These are phyloP conservation scores for Kingdonia uniflora DNA, from an alignment of 164 flowering plant species.

Conservation along the genomic window DNA sequence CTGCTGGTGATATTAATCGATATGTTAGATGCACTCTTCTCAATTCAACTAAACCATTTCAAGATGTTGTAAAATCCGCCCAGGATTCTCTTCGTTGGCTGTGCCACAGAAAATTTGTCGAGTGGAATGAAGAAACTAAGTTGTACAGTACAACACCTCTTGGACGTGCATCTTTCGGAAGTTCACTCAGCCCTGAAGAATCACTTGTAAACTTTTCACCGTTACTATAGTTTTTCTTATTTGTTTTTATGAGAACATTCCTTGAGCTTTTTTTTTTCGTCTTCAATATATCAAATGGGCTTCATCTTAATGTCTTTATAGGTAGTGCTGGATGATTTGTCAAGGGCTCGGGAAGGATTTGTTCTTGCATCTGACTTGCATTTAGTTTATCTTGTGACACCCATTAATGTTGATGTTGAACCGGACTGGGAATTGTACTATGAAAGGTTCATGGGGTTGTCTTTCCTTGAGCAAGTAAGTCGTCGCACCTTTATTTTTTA, in stretches of 20 bases:
- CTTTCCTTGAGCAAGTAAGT: constrained; percentile 79
- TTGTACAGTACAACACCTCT: constrained; percentile 86
- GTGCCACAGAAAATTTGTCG: constrained; percentile 77
- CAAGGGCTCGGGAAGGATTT: constrained; percentile 93
- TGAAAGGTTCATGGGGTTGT: constrained; percentile 75
- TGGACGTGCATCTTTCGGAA: constrained; percentile 96
- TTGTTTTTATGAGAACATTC: background rate
- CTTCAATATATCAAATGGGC: too few species aligned
- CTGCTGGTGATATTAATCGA: constrained; percentile 84
- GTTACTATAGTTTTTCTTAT: background rate
- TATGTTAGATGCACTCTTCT: constrained; percentile 96
- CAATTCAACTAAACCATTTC: constrained; percentile 90
- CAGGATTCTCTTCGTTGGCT: constrained; percentile 96
- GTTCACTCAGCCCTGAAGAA: constrained; percentile 93
- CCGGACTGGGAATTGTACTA: constrained; percentile 97
- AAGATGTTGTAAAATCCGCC: constrained; percentile 93
- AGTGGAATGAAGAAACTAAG: constrained; percentile 94
- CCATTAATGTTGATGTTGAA: constrained; percentile 89
- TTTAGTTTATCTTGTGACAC: constrained; percentile 87
- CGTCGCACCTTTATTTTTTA: too few species aligned
- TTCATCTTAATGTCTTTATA: constrained; percentile 11
- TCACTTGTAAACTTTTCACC: constrained; percentile 54
- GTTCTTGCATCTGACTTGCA: constrained; percentile 97
- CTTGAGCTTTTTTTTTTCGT: too few species aligned
- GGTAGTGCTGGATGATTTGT: constrained; percentile 93